Percentiles rank a stretch among this genome's conserved stretches.
Conservation (phyloP, 1,139 yeast genomes). For the Debaryomyces psychrophilus region DNA sequence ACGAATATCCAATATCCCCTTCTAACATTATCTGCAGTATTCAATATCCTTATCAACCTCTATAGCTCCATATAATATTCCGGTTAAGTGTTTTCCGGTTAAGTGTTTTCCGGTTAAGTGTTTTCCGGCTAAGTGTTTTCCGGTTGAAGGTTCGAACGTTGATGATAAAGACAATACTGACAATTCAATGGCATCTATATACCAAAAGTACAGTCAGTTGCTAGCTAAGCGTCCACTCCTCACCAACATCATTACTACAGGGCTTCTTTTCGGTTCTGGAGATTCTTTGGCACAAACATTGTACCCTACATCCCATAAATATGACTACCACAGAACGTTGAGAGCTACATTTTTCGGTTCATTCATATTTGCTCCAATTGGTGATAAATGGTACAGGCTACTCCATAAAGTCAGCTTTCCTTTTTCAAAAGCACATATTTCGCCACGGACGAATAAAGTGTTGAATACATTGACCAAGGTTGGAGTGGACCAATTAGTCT, state of each 20-base stretch:
- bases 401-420: slow-evolving; percentile 27
- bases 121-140: too few relatives aligned
- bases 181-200: slow-evolving; percentile 5
- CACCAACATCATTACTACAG: slow-evolving; percentile 45
- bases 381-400: slow-evolving; percentile 44
- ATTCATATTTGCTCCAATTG: slow-evolving; percentile 46
- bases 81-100: too few relatives aligned
- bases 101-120: too few relatives aligned
- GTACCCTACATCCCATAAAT: slow-evolving; percentile 25
- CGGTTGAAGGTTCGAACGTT: too few relatives aligned
- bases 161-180: too few relatives aligned
- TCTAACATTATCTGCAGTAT: too few relatives aligned
- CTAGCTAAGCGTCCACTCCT: slow-evolving; percentile 34
- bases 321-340: slow-evolving; percentile 34
- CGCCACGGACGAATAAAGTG: slow-evolving; percentile 8
- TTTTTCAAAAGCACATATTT: slow-evolving; percentile 5
- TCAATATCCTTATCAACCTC: too few relatives aligned
- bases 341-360: slow-evolving; percentile 44
- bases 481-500: slow-evolving; percentile 68
- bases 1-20: too few relatives aligned
- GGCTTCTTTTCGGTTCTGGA: slow-evolving; percentile 45
- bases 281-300: slow-evolving; percentile 43
- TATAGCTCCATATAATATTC: too few relatives aligned
- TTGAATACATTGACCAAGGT: slow-evolving; percentile 50
- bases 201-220: slow-evolving; percentile 31